Conservation (phyloP, 768 basidiomycete genomes). For the Suillus hirtellus region DNA sequence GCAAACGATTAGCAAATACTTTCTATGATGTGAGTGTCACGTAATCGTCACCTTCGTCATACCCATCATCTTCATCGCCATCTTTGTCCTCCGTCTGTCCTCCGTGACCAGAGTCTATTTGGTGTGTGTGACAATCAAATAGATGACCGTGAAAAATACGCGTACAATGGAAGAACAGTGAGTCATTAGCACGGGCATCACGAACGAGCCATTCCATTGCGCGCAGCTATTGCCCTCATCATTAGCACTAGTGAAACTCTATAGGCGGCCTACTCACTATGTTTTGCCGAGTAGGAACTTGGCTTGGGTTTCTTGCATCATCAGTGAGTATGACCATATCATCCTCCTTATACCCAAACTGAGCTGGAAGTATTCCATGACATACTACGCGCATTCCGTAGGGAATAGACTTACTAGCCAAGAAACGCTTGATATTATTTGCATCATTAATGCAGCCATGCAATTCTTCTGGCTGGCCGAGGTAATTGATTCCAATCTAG, state of each 20-base stretch:
- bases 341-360: conserved; percentile 66
- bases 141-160: not conserved
- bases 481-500: conserved; percentile 90
- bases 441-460: conserved; percentile 93
- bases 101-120: conserved; percentile 87
- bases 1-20: not conserved
- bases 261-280: conserved; percentile 51
- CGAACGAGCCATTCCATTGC: conserved; percentile 94
- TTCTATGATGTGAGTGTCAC: not conserved
- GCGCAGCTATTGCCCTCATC: conserved; percentile 43
- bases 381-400: conserved; percentile 1
- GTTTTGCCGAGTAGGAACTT: conserved; percentile 76
- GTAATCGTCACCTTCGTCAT: conserved; percentile 64
- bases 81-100: conserved; percentile 84
- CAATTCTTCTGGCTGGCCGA: conserved; percentile 64
- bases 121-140: not conserved
- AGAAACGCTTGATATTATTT: conserved; percentile 74
- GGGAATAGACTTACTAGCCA: conserved; percentile 52
- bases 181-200: conserved; percentile 78
- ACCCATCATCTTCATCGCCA: conserved; percentile 84
- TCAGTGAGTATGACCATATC: conserved; percentile 91
- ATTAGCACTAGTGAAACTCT: not conserved
- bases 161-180: conserved; percentile 80
- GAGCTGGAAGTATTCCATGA: conserved; percentile 34
- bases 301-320: conserved; percentile 59